Evolutionary conservation across 306 rosid genomes (phyloP).

Genomic region (Argentina anserina): DNA sequence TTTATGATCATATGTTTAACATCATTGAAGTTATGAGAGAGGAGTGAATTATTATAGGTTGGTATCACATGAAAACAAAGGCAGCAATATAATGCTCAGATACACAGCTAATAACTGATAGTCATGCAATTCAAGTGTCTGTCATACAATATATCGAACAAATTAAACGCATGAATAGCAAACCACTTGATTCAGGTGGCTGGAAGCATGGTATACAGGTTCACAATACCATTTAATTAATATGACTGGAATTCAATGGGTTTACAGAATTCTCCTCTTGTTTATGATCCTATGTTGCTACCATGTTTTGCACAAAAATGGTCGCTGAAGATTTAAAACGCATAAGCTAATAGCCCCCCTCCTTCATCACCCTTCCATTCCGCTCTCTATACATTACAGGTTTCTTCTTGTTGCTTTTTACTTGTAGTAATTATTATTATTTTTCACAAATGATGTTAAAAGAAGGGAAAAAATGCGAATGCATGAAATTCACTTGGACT

Average conservation of each 20-base stretch:
- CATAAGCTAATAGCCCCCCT: background rate
- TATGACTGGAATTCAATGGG: background rate
- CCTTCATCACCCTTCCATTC: background rate
- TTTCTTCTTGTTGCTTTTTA: too few species aligned
- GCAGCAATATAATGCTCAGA: background rate
- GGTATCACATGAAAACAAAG: background rate
- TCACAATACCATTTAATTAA: background rate
- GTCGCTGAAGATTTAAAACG: background rate
- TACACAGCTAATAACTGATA: background rate
- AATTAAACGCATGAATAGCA: too few species aligned
- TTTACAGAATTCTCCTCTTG: background rate
- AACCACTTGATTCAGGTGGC: background rate
- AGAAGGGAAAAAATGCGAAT: background rate
- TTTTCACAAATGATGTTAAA: background rate
- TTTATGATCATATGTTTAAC: background rate
- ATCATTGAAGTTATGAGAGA: too few species aligned
- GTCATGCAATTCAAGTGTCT: background rate
- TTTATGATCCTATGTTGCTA: background rate
- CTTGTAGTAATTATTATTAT: background rate
- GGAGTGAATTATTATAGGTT: too few species aligned
- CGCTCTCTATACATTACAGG: background rate
- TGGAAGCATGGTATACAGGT: background rate
- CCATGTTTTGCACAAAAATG: background rate
- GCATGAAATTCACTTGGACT: background rate
- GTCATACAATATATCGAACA: too few species aligned